Evolutionary conservation across 371 early-diverging fungal genomes (phyloP).

Genomic region (Rhizoclosmatium hyalinum): DNA sequence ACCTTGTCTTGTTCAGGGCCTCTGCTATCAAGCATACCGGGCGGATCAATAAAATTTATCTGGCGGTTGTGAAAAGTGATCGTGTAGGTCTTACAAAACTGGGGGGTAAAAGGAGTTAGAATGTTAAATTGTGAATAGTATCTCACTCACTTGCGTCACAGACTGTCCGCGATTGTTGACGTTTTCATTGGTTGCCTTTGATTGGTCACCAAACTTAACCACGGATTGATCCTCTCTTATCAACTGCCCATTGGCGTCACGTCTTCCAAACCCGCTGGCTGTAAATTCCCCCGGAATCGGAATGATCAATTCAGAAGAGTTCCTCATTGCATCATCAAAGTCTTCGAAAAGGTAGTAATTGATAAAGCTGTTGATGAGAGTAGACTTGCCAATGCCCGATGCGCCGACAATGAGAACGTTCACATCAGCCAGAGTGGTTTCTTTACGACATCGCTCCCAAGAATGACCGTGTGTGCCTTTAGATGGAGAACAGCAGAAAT

Average conservation of each 20-base stretch:
- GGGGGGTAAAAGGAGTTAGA: too few species aligned
- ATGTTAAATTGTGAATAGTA: too few species aligned
- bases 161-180: too few species aligned
- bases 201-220: too few species aligned
- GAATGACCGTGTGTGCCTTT: not conserved
- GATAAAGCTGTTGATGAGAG: slow-evolving; percentile 4
- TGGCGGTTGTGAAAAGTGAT: too few species aligned
- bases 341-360: slow-evolving; percentile 6
- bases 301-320: not conserved
- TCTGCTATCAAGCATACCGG: not conserved
- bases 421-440: not conserved
- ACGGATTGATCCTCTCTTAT: too few species aligned
- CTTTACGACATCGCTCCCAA: not conserved
- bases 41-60: too few species aligned
- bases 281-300: slow-evolving; percentile 8
- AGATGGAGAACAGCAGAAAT: not conserved
- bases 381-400: slow-evolving; percentile 20
- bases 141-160: too few species aligned
- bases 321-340: not conserved
- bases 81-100: too few species aligned
- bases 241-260: not conserved
- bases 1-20: not conserved
- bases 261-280: slow-evolving; percentile 7
- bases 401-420: slow-evolving; percentile 4
- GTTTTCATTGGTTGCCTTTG: too few species aligned